Percentiles rank a stretch among this genome's conserved stretches.
Conservation (phyloP, 805 yeast genomes). For the Candida boleticola region DNA sequence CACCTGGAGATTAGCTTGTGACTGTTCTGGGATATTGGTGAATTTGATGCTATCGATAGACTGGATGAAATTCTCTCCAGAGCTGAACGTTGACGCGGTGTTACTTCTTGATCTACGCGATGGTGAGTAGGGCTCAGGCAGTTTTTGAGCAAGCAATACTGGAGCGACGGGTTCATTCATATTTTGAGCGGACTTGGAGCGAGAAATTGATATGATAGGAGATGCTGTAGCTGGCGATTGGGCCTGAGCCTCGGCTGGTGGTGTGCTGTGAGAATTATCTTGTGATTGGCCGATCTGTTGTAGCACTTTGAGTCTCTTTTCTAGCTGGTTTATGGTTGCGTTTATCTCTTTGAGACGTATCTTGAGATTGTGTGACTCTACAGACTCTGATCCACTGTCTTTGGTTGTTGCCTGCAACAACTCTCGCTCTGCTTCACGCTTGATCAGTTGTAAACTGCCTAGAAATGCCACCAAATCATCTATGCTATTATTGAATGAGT, state of each 20-base stretch:
- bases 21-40: background rate
- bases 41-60: conserved; percentile 5
- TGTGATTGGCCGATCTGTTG: background rate
- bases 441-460: conserved; percentile 2
- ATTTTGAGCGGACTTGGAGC: background rate
- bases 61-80: conserved; percentile 1
- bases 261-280: background rate
- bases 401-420: conserved; percentile 1
- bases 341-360: conserved; percentile 1
- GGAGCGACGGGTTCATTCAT: background rate
- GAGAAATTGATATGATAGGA: background rate
- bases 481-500: background rate
- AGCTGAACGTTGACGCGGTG: conserved; percentile 2
- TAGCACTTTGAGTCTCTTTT: conserved; percentile 1
- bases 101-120: conserved; percentile 4
- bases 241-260: background rate
- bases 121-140: background rate
- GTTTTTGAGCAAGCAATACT: background rate
- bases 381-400: background rate
- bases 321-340: conserved; percentile 1
- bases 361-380: background rate
- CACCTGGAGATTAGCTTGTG: background rate
- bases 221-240: too few species aligned
- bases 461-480: conserved; percentile 3
- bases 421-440: conserved; percentile 1